phyloP scores from a whole-genome alignment of 768 basidiomycete species.

The Zangia roseola region DNA sequence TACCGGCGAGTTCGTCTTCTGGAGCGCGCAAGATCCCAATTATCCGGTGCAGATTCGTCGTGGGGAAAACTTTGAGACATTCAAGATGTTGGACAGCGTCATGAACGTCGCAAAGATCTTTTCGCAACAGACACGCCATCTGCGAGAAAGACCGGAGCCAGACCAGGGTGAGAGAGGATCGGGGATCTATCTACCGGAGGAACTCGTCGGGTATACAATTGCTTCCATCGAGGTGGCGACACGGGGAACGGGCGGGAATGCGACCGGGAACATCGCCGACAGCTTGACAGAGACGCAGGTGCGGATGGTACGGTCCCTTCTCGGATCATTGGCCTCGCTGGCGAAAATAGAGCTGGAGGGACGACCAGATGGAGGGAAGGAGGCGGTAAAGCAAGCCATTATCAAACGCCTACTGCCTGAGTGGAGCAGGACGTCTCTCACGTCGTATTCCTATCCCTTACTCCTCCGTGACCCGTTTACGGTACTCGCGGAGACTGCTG shows the following conservation, averaged over 20 bases:
- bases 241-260: slow-evolving; percentile 54
- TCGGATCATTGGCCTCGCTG: slow-evolving; percentile 66
- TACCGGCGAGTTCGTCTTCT: slow-evolving; percentile 87
- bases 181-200: slow-evolving; percentile 89
- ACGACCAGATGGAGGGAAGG: slow-evolving; percentile 70
- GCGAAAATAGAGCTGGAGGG: slow-evolving; percentile 67
- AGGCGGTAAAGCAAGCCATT: slow-evolving; percentile 78
- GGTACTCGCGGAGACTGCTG: slow-evolving; percentile 85
- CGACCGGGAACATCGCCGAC: slow-evolving; percentile 61
- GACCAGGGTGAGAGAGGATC: slow-evolving; percentile 73
- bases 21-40: slow-evolving; percentile 78
- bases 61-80: slow-evolving; percentile 53
- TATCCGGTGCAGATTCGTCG: slow-evolving; percentile 57
- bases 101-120: slow-evolving; percentile 75
- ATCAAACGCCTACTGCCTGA: slow-evolving; percentile 89
- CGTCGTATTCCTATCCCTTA: slow-evolving; percentile 80
- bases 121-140: slow-evolving; percentile 81
- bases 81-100: slow-evolving; percentile 86
- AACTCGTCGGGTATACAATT: slow-evolving; percentile 87
- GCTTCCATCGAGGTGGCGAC: slow-evolving; percentile 76
- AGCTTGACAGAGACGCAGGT: slow-evolving; percentile 64
- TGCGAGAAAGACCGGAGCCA: slow-evolving; percentile 74
- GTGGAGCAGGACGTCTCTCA: slow-evolving; percentile 85
- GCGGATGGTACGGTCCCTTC: slow-evolving; percentile 73
- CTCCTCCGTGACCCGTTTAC: slow-evolving; percentile 90